phyloP scores from a whole-genome alignment of 306 rosid species.

The Sindora glabra region DNA sequence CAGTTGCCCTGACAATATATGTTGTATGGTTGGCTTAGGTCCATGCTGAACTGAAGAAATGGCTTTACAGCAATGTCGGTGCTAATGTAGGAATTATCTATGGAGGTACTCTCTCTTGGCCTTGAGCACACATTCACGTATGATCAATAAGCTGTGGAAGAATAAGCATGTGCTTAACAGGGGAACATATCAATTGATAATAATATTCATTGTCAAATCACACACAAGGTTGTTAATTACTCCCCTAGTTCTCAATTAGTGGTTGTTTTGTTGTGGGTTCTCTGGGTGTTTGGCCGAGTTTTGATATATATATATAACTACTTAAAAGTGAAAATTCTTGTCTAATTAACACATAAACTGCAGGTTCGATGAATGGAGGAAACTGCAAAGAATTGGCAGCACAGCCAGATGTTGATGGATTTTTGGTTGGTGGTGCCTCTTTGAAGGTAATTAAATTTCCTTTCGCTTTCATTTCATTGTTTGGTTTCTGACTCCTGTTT shows the following conservation, averaged over 20 bases:
- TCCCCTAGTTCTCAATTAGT: not conserved
- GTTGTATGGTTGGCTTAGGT: slow-evolving; percentile 40
- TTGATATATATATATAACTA: not conserved
- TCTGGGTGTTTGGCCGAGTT: not conserved
- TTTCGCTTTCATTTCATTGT: not conserved
- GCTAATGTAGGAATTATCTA: slow-evolving; percentile 73
- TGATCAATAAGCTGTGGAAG: too few relatives aligned
- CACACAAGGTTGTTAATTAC: not conserved
- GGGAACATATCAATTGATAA: not conserved
- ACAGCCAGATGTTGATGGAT: slow-evolving; percentile 85
- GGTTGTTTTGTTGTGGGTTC: not conserved
- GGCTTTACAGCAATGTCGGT: slow-evolving; percentile 53
- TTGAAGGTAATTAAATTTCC: slow-evolving; percentile 38
- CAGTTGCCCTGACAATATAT: not conserved
- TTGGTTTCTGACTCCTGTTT: slow-evolving; percentile 5
- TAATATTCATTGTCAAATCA: not conserved
- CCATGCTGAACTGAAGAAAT: slow-evolving; percentile 79
- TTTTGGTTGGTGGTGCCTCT: slow-evolving; percentile 96
- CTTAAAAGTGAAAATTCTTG: not conserved
- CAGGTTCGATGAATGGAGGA: slow-evolving; percentile 90
- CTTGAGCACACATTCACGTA: not conserved
- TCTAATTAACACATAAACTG: not conserved
- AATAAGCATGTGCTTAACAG: too few relatives aligned
- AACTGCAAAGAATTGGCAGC: slow-evolving; percentile 77
- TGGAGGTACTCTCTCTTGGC: slow-evolving; percentile 58